Percentiles rank a stretch among this genome's conserved stretches.
These are phyloP conservation scores for Fusarium sp. DNA, from an alignment of 2,329 filamentous ascomycete species.

Conservation along the genomic window DNA sequence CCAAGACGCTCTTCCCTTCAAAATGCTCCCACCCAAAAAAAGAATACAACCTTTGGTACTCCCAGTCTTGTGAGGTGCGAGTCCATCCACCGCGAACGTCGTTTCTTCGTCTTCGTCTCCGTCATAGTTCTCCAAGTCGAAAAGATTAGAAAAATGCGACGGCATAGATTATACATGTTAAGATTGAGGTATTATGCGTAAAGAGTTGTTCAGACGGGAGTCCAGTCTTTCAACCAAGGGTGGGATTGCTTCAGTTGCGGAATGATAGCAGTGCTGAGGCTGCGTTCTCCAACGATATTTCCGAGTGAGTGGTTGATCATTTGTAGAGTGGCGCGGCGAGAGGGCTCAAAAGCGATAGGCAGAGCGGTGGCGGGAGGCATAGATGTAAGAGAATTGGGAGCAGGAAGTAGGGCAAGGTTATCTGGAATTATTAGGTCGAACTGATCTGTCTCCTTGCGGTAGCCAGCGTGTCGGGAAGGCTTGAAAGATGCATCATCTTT, in stretches of 20 bases:
- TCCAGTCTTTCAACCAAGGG: constrained; percentile 43
- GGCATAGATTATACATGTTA: constrained; percentile 12
- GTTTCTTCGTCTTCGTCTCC: constrained; percentile 30
- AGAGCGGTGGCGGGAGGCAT: constrained; percentile 28
- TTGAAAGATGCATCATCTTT: constrained; percentile 32
- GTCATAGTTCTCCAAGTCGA: constrained; percentile 25
- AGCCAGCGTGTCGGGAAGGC: constrained; percentile 31
- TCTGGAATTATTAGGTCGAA: constrained; percentile 32
- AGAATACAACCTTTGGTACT: not conserved
- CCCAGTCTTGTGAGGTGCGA: constrained; percentile 7
- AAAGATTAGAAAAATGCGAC: not conserved
- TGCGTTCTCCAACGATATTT: constrained; percentile 44
- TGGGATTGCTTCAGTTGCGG: constrained; percentile 34
- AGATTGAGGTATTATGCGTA: constrained; percentile 1
- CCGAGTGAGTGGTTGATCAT: constrained; percentile 45
- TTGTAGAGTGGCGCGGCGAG: constrained; percentile 39
- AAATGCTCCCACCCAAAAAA: constrained; percentile 4
- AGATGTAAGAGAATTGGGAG: constrained; percentile 18
- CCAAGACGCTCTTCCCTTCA: constrained; percentile 7
- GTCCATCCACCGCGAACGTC: constrained; percentile 8
- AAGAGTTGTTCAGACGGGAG: constrained; percentile 25
- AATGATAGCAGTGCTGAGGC: constrained; percentile 41
- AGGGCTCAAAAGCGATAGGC: constrained; percentile 31
- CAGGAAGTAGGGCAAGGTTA: constrained; percentile 32
- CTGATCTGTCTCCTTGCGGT: constrained; percentile 33